Conservation (phyloP, 306 rosid species). For the Chamaecrista fasciculata region DNA sequence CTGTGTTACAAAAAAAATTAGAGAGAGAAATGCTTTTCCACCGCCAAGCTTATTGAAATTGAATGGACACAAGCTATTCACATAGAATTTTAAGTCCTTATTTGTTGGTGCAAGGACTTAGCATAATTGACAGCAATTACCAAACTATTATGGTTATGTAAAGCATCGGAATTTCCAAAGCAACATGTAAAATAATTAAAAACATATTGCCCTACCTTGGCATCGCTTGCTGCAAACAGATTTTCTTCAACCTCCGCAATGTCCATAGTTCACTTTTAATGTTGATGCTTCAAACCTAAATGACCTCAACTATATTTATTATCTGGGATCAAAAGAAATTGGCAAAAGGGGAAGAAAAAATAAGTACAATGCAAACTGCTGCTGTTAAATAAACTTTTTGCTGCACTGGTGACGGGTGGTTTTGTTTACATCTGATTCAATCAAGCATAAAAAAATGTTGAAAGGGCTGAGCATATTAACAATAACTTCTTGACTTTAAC, state of each 20-base stretch:
- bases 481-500: neutral
- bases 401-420: neutral
- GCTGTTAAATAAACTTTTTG: constrained; percentile 3
- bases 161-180: constrained; percentile 14
- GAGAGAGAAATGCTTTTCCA: neutral
- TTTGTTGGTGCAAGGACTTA: constrained; percentile 1
- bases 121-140: constrained; percentile 14
- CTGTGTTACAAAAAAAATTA: constrained; percentile 1
- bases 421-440: neutral
- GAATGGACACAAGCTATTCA: neutral
- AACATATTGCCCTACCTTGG: constrained; percentile 56
- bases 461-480: neutral
- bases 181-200: constrained; percentile 21
- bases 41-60: constrained; percentile 3
- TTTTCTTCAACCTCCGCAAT: constrained; percentile 72
- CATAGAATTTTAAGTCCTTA: neutral
- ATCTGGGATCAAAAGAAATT: constrained; percentile 24
- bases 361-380: neutral
- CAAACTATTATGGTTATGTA: neutral
- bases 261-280: constrained; percentile 60
- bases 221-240: constrained; percentile 73
- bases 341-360: neutral
- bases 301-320: constrained; percentile 45
- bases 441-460: neutral
- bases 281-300: constrained; percentile 22